phyloP scores from a whole-genome alignment of 139 green algal genomes.

The Tetratostichococcus sp. region DNA sequence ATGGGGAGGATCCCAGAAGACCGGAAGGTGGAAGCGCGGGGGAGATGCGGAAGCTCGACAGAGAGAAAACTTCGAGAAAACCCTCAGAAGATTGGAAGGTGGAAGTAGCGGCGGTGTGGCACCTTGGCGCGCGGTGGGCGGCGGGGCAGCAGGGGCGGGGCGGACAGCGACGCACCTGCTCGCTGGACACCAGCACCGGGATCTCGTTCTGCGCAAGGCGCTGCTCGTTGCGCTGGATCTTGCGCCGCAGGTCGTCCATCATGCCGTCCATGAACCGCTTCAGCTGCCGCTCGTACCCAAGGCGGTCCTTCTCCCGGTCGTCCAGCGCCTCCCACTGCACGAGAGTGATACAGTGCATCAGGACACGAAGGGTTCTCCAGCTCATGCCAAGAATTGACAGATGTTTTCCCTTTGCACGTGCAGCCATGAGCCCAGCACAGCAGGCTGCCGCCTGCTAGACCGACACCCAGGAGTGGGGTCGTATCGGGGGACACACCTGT shows the following conservation, averaged over 20 bases:
- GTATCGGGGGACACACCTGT: not conserved
- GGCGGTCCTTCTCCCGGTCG: slow-evolving; percentile 30
- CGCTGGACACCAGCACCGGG: slow-evolving; percentile 13
- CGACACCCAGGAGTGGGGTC: no score
- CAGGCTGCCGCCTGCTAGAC: no score
- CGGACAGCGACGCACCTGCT: slow-evolving; percentile 10
- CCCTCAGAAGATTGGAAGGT: no score
- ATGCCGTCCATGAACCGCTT: slow-evolving; percentile 36
- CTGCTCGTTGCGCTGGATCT: slow-evolving; percentile 34
- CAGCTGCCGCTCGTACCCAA: slow-evolving; percentile 40
- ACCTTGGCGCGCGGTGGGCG: not conserved
- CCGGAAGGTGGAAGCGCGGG: no score
- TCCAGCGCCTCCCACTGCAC: slow-evolving; percentile 31
- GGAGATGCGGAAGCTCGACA: no score
- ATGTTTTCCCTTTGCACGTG: no score
- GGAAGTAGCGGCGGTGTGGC: not conserved
- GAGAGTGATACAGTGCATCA: not conserved
- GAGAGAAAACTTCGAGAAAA: no score
- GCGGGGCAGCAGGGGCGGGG: no score
- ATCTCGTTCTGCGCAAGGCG: slow-evolving; percentile 21
- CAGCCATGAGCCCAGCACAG: no score
- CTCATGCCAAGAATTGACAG: no score
- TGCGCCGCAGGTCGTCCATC: slow-evolving; percentile 35
- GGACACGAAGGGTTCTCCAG: no score
- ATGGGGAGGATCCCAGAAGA: no score